Base-by-base conservation (phyloP, 352 stramenopile species). In the Phytophthora pistaciae region DNA sequence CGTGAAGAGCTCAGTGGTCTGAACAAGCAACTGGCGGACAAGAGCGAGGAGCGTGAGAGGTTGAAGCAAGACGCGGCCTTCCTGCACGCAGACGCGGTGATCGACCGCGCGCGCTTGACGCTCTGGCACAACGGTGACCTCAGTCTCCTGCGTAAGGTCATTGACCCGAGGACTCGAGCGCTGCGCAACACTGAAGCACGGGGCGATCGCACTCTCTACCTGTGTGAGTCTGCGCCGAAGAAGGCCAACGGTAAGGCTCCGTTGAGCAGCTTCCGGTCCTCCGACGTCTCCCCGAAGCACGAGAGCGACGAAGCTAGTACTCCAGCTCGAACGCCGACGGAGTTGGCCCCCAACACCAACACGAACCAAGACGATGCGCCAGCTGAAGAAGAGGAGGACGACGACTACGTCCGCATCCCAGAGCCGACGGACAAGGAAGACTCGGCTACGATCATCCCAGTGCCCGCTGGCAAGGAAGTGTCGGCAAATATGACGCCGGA, bases 71-170 rank as follows among this genome's bases (percentile, higher is more conserved):
- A 64, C 38, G 68, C 54, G 8, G 46, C 29, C 1, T 76, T 74
- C 21, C 61, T 72, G 16, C 72, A 79, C 49, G 58, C 68, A 8
- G 67, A 79, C 48, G 72, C 72, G 0, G 65, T 79, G 5, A 62
- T 79, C 2, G 72, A 79, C 40, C 67, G 72, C 13, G 54, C 69
- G 23, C 61, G 59, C 11, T 49, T 14, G 4, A 79, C 73, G 23
- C 50, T 74, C 3, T 79, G 62, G 62, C 54, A 76, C 33, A 46
- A 74, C 8, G 72, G 72, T 3, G 72, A 79, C 13, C 63, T 76
- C 6, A 70, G 57, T 25, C 31, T 79, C 6, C 58, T 79, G 8
- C 63, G 68, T n/a, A 66, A 42, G 49, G 63, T 53, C 1, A 76
- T 79, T 16, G 61, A 76, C 25, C 72, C 59, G 1, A 46, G 27